Percentiles rank a stretch among this genome's conserved stretches.
These are phyloP conservation scores for Tieghemiomyces parasiticus DNA, from an alignment of 192 early-diverging fungal species.

Conservation along the genomic window DNA sequence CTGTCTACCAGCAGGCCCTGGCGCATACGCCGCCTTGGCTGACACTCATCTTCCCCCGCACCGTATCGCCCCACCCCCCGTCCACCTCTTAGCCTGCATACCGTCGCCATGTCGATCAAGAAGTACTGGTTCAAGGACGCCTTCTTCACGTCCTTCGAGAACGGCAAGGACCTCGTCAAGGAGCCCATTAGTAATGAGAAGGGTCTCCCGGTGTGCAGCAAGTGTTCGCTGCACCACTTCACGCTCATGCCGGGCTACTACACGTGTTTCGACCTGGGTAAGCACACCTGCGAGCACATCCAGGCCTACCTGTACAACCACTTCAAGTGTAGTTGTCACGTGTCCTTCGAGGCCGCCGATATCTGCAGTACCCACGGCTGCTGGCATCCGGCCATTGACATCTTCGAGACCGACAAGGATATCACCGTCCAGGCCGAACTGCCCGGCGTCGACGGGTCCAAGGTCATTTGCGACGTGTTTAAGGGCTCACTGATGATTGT, in stretches of 20 bases:
- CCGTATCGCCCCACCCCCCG: no score
- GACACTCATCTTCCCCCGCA: no score
- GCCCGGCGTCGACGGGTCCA: background rate
- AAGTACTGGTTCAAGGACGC: slow-evolving; percentile 10
- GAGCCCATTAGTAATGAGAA: slow-evolving; percentile 6
- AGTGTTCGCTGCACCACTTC: slow-evolving; percentile 3
- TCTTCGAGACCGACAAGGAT: slow-evolving; percentile 7
- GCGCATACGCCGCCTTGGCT: no score
- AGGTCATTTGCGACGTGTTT: slow-evolving; percentile 8
- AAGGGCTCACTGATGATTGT: slow-evolving; percentile 6
- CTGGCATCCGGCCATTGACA: slow-evolving; percentile 2
- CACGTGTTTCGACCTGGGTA: background rate
- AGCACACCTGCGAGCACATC: slow-evolving; percentile 8
- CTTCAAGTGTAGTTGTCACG: slow-evolving; percentile 4
- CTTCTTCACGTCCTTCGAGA: slow-evolving; percentile 3
- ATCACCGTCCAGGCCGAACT: slow-evolving; percentile 2
- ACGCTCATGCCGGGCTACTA: slow-evolving; percentile 5
- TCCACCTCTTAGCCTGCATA: no score
- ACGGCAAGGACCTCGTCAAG: slow-evolving; percentile 4
- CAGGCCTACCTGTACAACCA: slow-evolving; percentile 7
- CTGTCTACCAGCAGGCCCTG: no score
- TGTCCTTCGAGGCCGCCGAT: background rate
- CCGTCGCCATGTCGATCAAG: slow-evolving; percentile 1
- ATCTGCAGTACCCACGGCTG: slow-evolving; percentile 5
- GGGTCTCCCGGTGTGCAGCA: slow-evolving; percentile 7